A percentile compares a stretch with the other conserved stretches of the same genome.
phyloP scores from a whole-genome alignment of 2,329 filamentous ascomycete genomes.

The Arachnomyces sp. region DNA sequence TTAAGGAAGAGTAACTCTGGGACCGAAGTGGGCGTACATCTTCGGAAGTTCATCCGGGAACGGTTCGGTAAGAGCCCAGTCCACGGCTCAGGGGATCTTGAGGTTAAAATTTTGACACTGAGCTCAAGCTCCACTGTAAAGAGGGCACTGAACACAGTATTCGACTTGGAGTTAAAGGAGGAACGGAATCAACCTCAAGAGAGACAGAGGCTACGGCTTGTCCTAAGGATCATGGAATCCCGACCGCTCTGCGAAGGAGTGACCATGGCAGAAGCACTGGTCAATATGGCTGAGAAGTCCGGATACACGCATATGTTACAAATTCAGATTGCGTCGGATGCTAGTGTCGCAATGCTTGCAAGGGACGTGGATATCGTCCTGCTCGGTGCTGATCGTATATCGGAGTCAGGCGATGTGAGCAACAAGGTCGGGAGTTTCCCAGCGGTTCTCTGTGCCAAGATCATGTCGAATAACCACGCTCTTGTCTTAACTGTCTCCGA shows the following conservation, averaged over 20 bases:
- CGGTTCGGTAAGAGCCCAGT: constrained; percentile 9
- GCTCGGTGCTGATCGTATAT: constrained; percentile 59
- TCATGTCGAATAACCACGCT: constrained; percentile 39
- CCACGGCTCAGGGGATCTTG: constrained; percentile 5
- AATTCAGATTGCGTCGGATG: constrained; percentile 52
- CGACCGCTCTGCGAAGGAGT: constrained; percentile 60
- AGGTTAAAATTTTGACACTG: constrained; percentile 50
- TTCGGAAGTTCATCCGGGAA: constrained; percentile 13
- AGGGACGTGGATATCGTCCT: constrained; percentile 50
- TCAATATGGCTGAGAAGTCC: constrained; percentile 19
- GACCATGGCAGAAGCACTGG: constrained; percentile 44
- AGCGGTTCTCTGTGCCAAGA: constrained; percentile 48
- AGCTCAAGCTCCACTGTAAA: constrained; percentile 58
- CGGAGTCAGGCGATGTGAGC: constrained; percentile 50
- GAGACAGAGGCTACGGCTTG: constrained; percentile 42
- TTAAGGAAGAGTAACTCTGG: constrained; percentile 2
- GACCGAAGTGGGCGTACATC: constrained; percentile 18
- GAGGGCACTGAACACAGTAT: constrained; percentile 10
- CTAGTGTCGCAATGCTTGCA: constrained; percentile 50
- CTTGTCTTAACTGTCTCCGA: constrained; percentile 50
- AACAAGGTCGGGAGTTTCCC: constrained; percentile 62
- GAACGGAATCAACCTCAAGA: neutral
- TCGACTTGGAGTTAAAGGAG: constrained; percentile 3
- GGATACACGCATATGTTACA: constrained; percentile 22
- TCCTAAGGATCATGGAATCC: constrained; percentile 59